These are phyloP conservation scores for Protoeuglena noctilucae DNA, from an alignment of 139 green algal genomes.

Conservation along the genomic window DNA sequence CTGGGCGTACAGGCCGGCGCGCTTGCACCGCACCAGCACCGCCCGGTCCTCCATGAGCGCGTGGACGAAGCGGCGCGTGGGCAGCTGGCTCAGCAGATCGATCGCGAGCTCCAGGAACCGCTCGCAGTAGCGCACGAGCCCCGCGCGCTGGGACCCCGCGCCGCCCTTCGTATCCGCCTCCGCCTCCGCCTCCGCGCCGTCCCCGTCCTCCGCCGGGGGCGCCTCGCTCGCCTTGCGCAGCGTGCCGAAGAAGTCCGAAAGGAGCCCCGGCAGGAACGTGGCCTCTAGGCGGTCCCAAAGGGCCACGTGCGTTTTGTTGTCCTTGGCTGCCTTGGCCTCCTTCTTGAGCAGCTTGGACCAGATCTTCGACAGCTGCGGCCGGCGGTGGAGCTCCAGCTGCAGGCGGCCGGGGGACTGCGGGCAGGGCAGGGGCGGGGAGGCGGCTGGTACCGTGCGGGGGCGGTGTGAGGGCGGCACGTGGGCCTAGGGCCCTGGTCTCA, in stretches of 20 bases:
- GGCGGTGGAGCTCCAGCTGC: slow-evolving; percentile 56
- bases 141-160: not conserved
- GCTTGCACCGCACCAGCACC: slow-evolving; percentile 57
- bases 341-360: slow-evolving; percentile 72
- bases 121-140: slow-evolving; percentile 44
- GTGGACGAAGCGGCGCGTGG: slow-evolving; percentile 65
- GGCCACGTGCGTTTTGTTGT: slow-evolving; percentile 21
- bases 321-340: slow-evolving; percentile 49
- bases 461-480: no score
- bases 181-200: not conserved
- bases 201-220: not conserved
- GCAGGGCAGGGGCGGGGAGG: slow-evolving; percentile 74
- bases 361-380: slow-evolving; percentile 56
- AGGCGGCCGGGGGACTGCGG: slow-evolving; percentile 47
- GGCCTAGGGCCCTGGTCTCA: no score
- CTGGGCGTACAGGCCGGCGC: slow-evolving; percentile 27
- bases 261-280: slow-evolving; percentile 49
- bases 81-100: slow-evolving; percentile 79
- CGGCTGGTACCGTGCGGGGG: slow-evolving; percentile 44
- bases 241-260: slow-evolving; percentile 49
- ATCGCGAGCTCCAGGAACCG: slow-evolving; percentile 75
- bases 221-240: not conserved
- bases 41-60: slow-evolving; percentile 62
- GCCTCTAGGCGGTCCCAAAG: slow-evolving; percentile 36
- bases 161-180: not conserved